These are phyloP conservation scores for Phyllosticta capitalensis DNA, from an alignment of 2,329 filamentous ascomycete genomes.

Conservation along the genomic window DNA sequence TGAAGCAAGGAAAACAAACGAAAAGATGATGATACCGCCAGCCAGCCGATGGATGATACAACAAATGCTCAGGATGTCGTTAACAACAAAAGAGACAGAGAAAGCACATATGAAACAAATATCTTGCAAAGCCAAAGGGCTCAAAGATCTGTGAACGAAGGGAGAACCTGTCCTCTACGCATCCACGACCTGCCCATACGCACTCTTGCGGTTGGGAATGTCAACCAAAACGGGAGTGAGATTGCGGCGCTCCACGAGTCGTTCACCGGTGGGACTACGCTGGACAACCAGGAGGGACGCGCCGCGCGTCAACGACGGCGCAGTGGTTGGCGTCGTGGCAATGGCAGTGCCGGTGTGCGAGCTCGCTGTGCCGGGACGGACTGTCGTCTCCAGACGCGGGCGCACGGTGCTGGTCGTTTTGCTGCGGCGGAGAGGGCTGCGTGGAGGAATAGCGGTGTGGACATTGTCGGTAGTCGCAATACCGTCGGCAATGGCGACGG, in stretches of 20 bases:
- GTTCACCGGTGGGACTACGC: slow-evolving; percentile 4
- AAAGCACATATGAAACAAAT: not conserved
- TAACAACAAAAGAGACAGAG: not conserved
- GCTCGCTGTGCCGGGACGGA: not conserved
- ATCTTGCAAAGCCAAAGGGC: not conserved
- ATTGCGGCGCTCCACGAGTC: slow-evolving; percentile 5
- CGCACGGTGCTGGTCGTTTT: not conserved
- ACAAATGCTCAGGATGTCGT: not conserved
- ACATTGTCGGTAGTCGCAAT: not conserved
- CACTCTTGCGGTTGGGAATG: slow-evolving; percentile 7
- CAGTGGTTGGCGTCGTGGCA: not conserved
- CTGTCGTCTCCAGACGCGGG: not conserved
- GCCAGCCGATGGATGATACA: not conserved
- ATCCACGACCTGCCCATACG: slow-evolving; percentile 5
- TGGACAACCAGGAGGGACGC: not conserved
- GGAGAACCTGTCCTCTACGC: not conserved
- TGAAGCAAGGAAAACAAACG: not conserved
- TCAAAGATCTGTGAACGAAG: not conserved
- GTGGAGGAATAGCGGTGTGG: not conserved
- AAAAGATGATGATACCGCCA: not conserved
- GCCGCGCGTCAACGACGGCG: not conserved
- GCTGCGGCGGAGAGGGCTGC: not conserved
- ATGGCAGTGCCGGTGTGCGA: not conserved
- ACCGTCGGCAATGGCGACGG: not conserved
- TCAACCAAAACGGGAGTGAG: slow-evolving; percentile 5